Evolutionary conservation across 257 asterid species (phyloP).

Genomic region (Ilex aquifolium): DNA sequence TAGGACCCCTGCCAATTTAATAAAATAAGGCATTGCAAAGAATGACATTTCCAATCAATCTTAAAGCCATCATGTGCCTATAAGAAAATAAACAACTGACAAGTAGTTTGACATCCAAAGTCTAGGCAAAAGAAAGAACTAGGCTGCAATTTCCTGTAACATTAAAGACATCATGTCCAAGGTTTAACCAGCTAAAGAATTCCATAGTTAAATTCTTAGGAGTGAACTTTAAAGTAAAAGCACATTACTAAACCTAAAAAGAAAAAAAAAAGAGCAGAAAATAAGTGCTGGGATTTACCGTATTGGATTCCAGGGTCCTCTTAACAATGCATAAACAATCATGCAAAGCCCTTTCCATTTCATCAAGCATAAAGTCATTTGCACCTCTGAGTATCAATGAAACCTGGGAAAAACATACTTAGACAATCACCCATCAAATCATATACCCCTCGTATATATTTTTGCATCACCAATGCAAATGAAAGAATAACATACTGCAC

Average conservation of each 20-base stretch:
- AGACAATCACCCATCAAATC: background rate
- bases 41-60: no score
- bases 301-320: constrained; percentile 84
- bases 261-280: no score
- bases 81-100: no score
- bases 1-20: no score
- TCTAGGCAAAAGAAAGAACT: no score
- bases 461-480: background rate
- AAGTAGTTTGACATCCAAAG: no score
- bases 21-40: no score
- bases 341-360: constrained; percentile 97
- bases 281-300: constrained; percentile 37
- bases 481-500: constrained; percentile 49
- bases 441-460: background rate
- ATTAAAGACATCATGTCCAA: no score
- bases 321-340: constrained; percentile 88
- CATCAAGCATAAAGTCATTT: constrained; percentile 93
- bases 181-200: background rate
- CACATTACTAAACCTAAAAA: no score
- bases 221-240: background rate
- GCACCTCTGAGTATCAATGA: constrained; percentile 90
- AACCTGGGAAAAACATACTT: constrained; percentile 38
- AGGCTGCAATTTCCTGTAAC: no score
- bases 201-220: background rate
- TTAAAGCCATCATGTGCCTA: no score